A percentile compares a stretch with the other conserved stretches of the same genome.
Conservation (phyloP, 768 basidiomycete species). For the Psilocybe cubensis region DNA sequence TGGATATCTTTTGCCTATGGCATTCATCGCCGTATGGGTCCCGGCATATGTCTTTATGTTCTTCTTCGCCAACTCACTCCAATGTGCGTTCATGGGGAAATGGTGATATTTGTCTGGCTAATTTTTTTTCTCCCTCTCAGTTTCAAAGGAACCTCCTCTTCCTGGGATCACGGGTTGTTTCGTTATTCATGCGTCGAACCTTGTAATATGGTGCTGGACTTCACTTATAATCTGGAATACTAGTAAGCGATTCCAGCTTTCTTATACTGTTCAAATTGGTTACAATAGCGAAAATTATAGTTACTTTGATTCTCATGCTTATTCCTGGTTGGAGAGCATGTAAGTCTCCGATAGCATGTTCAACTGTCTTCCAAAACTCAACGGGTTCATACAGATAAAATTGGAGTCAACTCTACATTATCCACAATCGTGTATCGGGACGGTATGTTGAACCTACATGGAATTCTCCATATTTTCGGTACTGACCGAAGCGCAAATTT, state of each 20-base stretch:
- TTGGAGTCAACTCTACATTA: constrained; percentile 5
- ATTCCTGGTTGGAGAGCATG: constrained; percentile 10
- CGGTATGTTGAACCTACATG: background rate
- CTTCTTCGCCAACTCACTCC: constrained; percentile 1
- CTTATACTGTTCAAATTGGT: background rate
- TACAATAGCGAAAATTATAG: background rate
- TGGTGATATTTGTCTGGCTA: background rate
- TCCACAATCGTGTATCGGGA: constrained; percentile 10
- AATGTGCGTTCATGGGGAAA: constrained; percentile 4
- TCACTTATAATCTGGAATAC: constrained; percentile 13
- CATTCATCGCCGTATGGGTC: background rate
- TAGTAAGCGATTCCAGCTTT: background rate
- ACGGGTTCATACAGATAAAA: background rate
- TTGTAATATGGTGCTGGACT: constrained; percentile 13
- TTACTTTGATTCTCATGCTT: constrained; percentile 13
- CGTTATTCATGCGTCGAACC: constrained; percentile 5
- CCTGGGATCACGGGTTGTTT: constrained; percentile 12
- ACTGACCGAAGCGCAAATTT: background rate
- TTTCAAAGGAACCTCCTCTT: background rate
- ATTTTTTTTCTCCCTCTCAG: background rate
- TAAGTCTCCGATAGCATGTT: background rate
- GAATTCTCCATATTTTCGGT: background rate
- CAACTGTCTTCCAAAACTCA: background rate
- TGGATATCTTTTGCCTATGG: background rate
- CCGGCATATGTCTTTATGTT: constrained; percentile 8